A percentile compares a stretch with the other conserved stretches of the same genome.
Evolutionary conservation across 495 filamentous ascomycete species (phyloP).

Genomic region (Trichoderma erinaceum): DNA sequence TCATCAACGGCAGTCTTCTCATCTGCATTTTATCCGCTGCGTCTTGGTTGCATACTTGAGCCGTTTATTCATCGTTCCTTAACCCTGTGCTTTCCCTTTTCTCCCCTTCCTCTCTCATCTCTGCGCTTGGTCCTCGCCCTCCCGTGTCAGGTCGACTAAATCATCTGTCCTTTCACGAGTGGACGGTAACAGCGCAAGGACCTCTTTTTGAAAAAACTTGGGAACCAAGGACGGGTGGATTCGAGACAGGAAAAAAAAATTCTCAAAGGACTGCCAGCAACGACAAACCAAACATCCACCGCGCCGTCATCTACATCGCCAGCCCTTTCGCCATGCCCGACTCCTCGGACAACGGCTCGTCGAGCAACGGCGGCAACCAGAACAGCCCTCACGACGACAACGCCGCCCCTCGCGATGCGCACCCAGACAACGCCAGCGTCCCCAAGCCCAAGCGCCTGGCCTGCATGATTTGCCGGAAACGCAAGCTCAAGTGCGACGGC

Average conservation of each 20-base stretch:
- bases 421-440: conserved; percentile 52
- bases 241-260: neutral
- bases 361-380: conserved; percentile 16
- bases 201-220: neutral
- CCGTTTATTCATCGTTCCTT: neutral
- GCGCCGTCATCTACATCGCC: neutral
- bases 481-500: conserved; percentile 82
- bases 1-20: neutral
- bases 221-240: neutral
- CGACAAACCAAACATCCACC: neutral
- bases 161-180: neutral
- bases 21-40: neutral
- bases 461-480: conserved; percentile 91
- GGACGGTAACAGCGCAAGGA: neutral
- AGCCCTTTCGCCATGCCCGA: conserved; percentile 32
- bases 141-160: neutral
- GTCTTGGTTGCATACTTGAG: neutral
- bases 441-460: conserved; percentile 90
- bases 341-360: conserved; percentile 28
- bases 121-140: neutral
- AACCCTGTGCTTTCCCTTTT: neutral
- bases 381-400: conserved; percentile 26
- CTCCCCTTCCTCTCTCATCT: neutral
- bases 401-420: conserved; percentile 17
- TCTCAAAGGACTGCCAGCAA: neutral